phyloP scores from a whole-genome alignment of 1,284 basidiomycete genomes.

The Pholiota adiposa region DNA sequence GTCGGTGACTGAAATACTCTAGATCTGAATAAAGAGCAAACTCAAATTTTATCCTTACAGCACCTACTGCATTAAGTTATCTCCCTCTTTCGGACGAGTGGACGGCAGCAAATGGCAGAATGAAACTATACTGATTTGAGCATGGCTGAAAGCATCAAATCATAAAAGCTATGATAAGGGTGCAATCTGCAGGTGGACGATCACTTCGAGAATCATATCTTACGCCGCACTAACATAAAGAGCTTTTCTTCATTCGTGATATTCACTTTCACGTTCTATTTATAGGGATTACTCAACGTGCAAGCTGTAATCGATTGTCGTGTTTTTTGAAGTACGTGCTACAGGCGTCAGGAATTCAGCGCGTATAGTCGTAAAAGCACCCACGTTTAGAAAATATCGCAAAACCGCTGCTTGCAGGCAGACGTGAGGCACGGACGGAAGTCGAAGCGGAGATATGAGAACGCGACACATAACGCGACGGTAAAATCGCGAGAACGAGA shows the following conservation, averaged over 20 bases:
- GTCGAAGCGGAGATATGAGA: constrained; percentile 1
- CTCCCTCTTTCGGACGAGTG: too few species aligned
- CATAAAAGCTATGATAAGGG: background rate
- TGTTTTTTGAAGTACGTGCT: background rate
- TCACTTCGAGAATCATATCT: background rate
- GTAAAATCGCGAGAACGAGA: background rate
- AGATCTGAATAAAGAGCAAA: too few species aligned
- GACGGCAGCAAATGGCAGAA: too few species aligned
- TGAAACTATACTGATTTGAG: too few species aligned
- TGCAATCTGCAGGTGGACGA: background rate
- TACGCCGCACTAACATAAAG: background rate
- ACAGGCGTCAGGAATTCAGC: background rate
- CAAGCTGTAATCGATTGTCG: too few species aligned
- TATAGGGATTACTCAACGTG: background rate
- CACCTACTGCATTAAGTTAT: too few species aligned
- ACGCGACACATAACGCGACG: background rate
- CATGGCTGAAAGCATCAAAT: too few species aligned
- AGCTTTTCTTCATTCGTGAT: background rate
- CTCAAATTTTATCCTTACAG: too few species aligned
- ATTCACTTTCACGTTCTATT: background rate
- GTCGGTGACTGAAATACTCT: too few species aligned
- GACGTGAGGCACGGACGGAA: constrained; percentile 11
- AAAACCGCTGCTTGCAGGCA: background rate
- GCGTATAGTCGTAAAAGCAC: background rate
- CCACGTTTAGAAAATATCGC: background rate